Evolutionary conservation across 768 basidiomycete genomes (phyloP).

Genomic region (Pisolithus microcarpus): DNA sequence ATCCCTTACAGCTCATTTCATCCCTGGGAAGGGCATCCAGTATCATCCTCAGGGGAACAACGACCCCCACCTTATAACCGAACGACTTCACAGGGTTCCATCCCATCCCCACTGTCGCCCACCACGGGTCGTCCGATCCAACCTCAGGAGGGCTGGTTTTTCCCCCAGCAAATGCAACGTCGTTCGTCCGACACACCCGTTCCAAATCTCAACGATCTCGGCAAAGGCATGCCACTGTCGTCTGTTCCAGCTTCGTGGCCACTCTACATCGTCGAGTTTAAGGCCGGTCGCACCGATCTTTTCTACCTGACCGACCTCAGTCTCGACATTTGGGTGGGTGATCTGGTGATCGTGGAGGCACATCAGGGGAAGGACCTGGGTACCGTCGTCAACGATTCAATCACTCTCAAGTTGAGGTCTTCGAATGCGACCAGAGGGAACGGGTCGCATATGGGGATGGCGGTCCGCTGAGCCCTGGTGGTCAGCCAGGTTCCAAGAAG

Average conservation of each 20-base stretch:
- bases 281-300: conserved; percentile 90
- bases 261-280: conserved; percentile 97
- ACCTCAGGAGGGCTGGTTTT: conserved; percentile 23
- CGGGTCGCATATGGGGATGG: conserved; percentile 35
- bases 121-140: conserved; percentile 23
- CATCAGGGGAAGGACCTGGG: conserved; percentile 93
- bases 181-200: conserved; percentile 33
- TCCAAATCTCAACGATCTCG: conserved; percentile 50
- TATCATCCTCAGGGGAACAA: conserved; percentile 36
- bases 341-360: conserved; percentile 96
- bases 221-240: conserved; percentile 83
- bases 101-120: conserved; percentile 57
- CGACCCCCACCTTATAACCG: conserved; percentile 33
- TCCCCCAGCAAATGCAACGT: conserved; percentile 30
- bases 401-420: conserved; percentile 84
- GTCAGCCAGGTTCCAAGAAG: conserved; percentile 44
- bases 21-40: conserved; percentile 59
- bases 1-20: conserved; percentile 51
- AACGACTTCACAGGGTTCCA: conserved; percentile 32
- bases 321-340: conserved; percentile 68
- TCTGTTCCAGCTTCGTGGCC: conserved; percentile 78
- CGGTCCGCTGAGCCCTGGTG: conserved; percentile 46
- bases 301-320: conserved; percentile 79
- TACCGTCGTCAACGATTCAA: conserved; percentile 84
- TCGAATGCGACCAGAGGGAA: conserved; percentile 75